Conservation (phyloP, 768 basidiomycete genomes). For the Boletus subparvulus region DNA sequence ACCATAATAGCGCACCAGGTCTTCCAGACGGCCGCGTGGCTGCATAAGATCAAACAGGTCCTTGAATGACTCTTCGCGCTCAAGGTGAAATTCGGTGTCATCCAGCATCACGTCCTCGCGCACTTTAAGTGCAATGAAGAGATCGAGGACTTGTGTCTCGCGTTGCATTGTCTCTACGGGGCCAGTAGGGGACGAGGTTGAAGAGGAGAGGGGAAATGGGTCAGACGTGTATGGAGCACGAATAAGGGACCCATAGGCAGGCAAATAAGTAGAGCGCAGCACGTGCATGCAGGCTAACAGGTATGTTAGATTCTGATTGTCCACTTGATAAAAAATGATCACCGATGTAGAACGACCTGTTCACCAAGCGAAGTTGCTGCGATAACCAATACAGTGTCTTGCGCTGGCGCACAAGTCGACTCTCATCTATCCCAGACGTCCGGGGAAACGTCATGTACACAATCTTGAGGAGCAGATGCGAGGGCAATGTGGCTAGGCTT, state of each 20-base stretch:
- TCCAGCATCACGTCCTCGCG: slow-evolving; percentile 77
- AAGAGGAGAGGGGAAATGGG: slow-evolving; percentile 61
- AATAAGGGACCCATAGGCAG: slow-evolving; percentile 60
- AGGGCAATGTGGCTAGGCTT: slow-evolving; percentile 43
- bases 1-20: slow-evolving; percentile 55
- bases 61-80: slow-evolving; percentile 71
- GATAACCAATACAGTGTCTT: slow-evolving; percentile 73
- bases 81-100: slow-evolving; percentile 71
- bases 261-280: slow-evolving; percentile 72
- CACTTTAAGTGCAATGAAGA: slow-evolving; percentile 77
- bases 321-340: neutral
- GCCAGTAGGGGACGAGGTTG: slow-evolving; percentile 21
- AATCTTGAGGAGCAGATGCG: slow-evolving; percentile 67
- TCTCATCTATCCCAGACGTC: slow-evolving; percentile 38
- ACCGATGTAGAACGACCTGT: slow-evolving; percentile 69
- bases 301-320: neutral
- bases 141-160: slow-evolving; percentile 73
- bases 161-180: slow-evolving; percentile 55
- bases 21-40: slow-evolving; percentile 74
- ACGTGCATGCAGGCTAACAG: slow-evolving; percentile 73
- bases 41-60: slow-evolving; percentile 79
- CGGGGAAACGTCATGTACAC: slow-evolving; percentile 65
- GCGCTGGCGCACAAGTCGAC: slow-evolving; percentile 52
- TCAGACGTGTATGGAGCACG: slow-evolving; percentile 72
- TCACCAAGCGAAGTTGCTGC: slow-evolving; percentile 60